Base-by-base conservation (phyloP, 257 asterid genomes). In the Primulina eburnea region DNA sequence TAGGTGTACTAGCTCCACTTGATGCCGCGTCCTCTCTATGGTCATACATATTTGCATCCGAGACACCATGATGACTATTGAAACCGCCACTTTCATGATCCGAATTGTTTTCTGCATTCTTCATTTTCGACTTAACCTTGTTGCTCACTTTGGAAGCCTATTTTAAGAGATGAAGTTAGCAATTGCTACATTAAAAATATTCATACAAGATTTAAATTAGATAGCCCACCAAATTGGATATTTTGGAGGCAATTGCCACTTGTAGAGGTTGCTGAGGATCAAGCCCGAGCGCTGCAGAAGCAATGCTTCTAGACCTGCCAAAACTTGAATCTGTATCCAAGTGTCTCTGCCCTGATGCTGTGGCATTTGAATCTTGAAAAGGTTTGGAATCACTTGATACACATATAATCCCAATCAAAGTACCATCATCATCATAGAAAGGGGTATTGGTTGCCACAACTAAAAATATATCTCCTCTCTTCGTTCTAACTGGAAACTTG, bases 91-190 rank as follows among this genome's bases (percentile, higher is more conserved):
- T 93, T 80, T 92, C 97, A 70, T 67, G 80, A 64, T 71, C 86
- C 16, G 69, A 55, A 76, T 64, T 30, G 74, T 79, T 75, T 77
- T 94, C 95, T n/a, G 83, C 77, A 0, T 79, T 65, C 81, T 86
- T 81, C 80, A 94, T 86, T 82, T 89, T 91, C 34, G 86, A 85
- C 80, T 84, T 91, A 40, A 94, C 97, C 83, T 90, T 90, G 88
- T 77, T 90, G 89, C 96, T 88, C 69, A 86, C 82, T 84, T 83
- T 82, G 28, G 99, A 77, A 82, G 97, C 97, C 97, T 94, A 73
- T 72, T 64, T 64, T 68, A 47, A 62, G 71, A 24, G 66, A 80
- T 58, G 62, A 62, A 65, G 38, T 85, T 69, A 91, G 79, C 47
- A 77, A 71, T 64, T 29, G 68, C 33, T 33, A 57, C 65, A 79